Conservation (phyloP, 208 protist genomes). For the Leishmania aethiopica region DNA sequence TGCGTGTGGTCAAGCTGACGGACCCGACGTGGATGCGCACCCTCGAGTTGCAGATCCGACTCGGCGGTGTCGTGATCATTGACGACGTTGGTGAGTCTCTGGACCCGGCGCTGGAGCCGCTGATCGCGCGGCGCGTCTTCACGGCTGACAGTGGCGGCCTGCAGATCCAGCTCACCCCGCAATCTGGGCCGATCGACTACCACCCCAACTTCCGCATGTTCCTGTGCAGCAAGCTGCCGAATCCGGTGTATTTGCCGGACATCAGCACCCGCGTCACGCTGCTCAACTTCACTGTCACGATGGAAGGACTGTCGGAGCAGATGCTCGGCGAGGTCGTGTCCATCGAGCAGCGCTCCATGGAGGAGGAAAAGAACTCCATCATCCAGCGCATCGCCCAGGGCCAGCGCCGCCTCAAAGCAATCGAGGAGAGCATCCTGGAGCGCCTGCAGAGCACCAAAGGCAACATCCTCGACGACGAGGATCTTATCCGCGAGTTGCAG, state of each 20-base stretch:
- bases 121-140: constrained; percentile 91
- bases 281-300: constrained; percentile 98
- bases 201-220: constrained; percentile 94
- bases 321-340: constrained; percentile 94
- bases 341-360: constrained; percentile 93
- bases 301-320: constrained; percentile 95
- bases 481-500: constrained; percentile 94
- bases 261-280: constrained; percentile 96
- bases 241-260: constrained; percentile 96
- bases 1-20: constrained; percentile 88
- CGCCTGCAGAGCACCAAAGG: constrained; percentile 87
- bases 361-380: constrained; percentile 95
- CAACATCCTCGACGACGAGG: constrained; percentile 96
- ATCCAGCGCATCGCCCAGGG: constrained; percentile 92
- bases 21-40: constrained; percentile 93
- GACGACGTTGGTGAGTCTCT: constrained; percentile 96
- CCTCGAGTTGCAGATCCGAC: constrained; percentile 93
- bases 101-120: constrained; percentile 94
- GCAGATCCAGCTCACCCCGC: constrained; percentile 88
- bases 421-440: constrained; percentile 94
- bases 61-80: constrained; percentile 93
- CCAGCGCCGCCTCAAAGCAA: constrained; percentile 91
- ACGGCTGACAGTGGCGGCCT: constrained; percentile 63
- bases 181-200: constrained; percentile 91
- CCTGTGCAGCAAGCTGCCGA: constrained; percentile 96